Base-by-base conservation (phyloP, 306 rosid genomes). In the Astragalus glycyphyllos region DNA sequence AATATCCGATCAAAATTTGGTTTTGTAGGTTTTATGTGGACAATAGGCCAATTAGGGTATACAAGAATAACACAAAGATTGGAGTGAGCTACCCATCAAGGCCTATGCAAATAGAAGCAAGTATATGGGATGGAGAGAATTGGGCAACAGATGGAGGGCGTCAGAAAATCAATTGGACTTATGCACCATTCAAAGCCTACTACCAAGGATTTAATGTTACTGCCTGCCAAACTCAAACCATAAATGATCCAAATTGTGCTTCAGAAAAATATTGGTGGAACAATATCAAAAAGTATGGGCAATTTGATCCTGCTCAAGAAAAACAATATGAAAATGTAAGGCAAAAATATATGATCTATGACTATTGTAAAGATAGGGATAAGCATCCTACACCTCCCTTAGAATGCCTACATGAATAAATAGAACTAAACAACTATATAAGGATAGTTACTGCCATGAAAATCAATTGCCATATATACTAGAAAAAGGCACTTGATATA, bases 101-200 rank as follows among this genome's bases (percentile, higher is more conserved):
- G 54, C 72, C 92, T 15, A 84, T 86, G 96, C 58, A 51, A 63
- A 61, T 86, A 47, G 47, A 61, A 57, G 85, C 50, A 44, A 79
- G 78, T 75, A 60, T 89, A 40, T 86, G 91, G 96, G 48, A 81
- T 63, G 92, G 85, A 11, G 80, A 75, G 0, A 14, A n/a, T 7
- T 89, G 96, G 96, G 88, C 96, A 40, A 79, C 89, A 8, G 80
- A 84, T 41, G 88, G 88, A 34, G 93, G 90, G 7, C 14, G 31
- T n/a, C 11, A 50, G n/a, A 86, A 79, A 74, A 79, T 7, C 11
- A 49, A 83, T 40, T 89, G 88, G 88, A 48, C 11, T 31, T 76
- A 68, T 56, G 83, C 88, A 54, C 92, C 96, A 4, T 89, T 89
- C 31, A 72, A 71, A 72, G 90, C 92, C 8, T 34, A 62, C 29